phyloP scores from a whole-genome alignment of 441 rosid genomes.

The Erysimum cheiri region DNA sequence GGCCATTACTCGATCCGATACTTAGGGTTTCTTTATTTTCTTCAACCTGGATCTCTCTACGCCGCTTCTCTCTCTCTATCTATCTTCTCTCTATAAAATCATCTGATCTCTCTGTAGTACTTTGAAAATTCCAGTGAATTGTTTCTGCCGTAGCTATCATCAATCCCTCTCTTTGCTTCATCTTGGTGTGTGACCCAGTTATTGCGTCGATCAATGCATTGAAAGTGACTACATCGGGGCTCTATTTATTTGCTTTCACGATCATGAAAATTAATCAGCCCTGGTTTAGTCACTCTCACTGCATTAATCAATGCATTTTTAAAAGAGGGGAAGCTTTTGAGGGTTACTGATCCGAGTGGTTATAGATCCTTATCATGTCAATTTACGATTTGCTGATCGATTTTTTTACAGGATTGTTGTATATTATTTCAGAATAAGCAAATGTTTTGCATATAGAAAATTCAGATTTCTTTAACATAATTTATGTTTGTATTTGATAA shows the following conservation, averaged over 20 bases:
- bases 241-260: background rate
- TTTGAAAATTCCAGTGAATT: background rate
- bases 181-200: slow-evolving; percentile 5
- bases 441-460: too few species aligned
- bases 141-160: background rate
- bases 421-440: too few species aligned
- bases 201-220: slow-evolving; percentile 38
- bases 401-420: background rate
- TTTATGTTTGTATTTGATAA: background rate
- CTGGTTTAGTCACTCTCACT: slow-evolving; percentile 20
- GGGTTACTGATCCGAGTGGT: background rate
- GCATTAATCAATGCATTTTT: slow-evolving; percentile 35
- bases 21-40: too few species aligned
- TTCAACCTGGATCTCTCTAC: background rate
- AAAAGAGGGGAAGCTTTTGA: background rate
- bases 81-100: too few species aligned
- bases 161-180: background rate
- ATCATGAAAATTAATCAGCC: background rate
- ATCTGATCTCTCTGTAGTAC: too few species aligned
- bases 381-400: background rate
- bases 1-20: too few species aligned
- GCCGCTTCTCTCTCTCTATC: background rate
- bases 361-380: background rate
- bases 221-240: slow-evolving; percentile 38
- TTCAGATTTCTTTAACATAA: too few species aligned